phyloP scores from a whole-genome alignment of 176 grass and related monocot genomes.

The Juncus effusus region DNA sequence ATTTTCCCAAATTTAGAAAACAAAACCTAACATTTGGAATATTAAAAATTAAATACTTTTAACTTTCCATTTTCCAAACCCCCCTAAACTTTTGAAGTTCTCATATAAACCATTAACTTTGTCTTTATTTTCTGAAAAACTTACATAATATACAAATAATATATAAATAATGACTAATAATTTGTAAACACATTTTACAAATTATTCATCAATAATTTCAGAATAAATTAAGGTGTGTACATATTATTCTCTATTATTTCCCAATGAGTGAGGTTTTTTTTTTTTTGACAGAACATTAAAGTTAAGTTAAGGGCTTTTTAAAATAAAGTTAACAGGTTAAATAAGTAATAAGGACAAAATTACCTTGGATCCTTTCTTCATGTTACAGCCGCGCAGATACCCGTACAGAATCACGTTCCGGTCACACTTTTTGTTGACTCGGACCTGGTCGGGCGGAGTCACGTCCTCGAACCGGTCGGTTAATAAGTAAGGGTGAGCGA shows the following conservation, averaged over 20 bases:
- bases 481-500: constrained; percentile 88
- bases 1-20: constrained; percentile 11
- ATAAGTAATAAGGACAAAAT: background rate
- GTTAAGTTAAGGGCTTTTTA: background rate
- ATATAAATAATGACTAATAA: no score
- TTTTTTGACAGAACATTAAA: constrained; percentile 14
- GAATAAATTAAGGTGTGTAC: no score
- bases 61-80: no score
- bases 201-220: no score
- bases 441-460: constrained; percentile 68
- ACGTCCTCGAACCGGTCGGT: constrained; percentile 95
- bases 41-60: no score
- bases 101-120: no score
- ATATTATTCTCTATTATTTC: no score
- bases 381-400: constrained; percentile 94
- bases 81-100: no score
- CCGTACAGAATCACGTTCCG: constrained; percentile 94
- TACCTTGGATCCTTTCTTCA: constrained; percentile 95
- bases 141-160: no score
- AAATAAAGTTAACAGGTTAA: background rate
- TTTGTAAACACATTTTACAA: no score
- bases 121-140: no score
- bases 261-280: background rate
- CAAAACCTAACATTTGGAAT: no score
- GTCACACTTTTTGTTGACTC: constrained; percentile 72